Base-by-base conservation (phyloP, 192 early-diverging fungal genomes). In the Oehlia diaphana region DNA sequence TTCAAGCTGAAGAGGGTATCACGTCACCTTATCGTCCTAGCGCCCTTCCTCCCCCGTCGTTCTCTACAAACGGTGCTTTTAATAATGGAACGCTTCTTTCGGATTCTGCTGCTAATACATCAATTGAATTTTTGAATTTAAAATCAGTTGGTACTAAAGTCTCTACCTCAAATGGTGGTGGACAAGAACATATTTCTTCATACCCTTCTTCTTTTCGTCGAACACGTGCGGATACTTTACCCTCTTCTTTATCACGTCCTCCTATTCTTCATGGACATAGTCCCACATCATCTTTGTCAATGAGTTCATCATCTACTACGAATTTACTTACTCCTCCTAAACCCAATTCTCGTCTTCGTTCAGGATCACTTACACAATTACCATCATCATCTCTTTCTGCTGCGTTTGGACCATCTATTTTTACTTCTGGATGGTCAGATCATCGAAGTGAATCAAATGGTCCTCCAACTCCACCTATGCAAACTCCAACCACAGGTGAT, bases 401-500 rank as follows among this genome's bases (percentile, higher is more conserved):
- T 28, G 91, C 91, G 12, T 91, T 91, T 82, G 90, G 88, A 4
- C 87, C 87, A 37, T 88, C 89, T 49, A 86, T 91, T 64, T 92
- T 91, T 72, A 86, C 88, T 2, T 88, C 90, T 16, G 81, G 85
- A 6, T 92, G 90, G 90, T 81, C 81, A 9, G 84, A 84, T 68
- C 78, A 80, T 69, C 72, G 78, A 21, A 70, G 67, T 58, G 81
- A 82, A 62, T 28, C 39, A 10, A 81, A 69, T 69, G 58, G 68
- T 58, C 85, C 85, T 63, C 82, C 77, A 74, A 87, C 83, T 74
- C 88, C 84, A 63, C 85, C 83, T 8, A 84, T 82, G 42, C 85
- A 79, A 80, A 84, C 84, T 13, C 83, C 80, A 35, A 88, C 84
- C 63, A 84, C 77, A 62, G 85, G 85, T 67, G 85, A 86, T 71